Evolutionary conservation across 106 monocot genomes (phyloP).

Genomic region (Triglochin maritima): DNA sequence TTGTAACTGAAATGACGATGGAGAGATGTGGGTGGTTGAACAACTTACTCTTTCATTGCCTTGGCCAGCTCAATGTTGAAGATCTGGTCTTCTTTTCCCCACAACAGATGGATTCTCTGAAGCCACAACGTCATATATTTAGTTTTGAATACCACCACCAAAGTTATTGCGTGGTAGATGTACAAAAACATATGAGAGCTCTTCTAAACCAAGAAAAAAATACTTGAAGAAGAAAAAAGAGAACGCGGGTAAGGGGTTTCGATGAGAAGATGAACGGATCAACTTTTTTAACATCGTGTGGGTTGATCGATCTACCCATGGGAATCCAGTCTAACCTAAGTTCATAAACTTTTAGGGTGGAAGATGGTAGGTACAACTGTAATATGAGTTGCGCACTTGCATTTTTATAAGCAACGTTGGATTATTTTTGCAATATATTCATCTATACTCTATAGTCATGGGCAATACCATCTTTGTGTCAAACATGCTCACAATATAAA

Average conservation of each 20-base stretch:
- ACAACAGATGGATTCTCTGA: slow-evolving; percentile 68
- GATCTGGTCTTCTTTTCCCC: slow-evolving; percentile 86
- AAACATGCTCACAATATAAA: too few relatives aligned
- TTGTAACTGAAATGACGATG: neutral
- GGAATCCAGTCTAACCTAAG: too few relatives aligned
- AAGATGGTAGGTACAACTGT: neutral
- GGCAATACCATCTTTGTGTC: too few relatives aligned
- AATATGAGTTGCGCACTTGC: neutral
- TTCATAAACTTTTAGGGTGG: too few relatives aligned
- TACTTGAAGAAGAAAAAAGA: too few relatives aligned
- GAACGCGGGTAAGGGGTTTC: too few relatives aligned
- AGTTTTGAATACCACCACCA: neutral
- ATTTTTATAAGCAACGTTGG: too few relatives aligned
- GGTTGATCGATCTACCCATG: too few relatives aligned
- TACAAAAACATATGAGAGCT: neutral
- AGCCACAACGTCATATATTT: neutral
- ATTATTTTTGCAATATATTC: too few relatives aligned
- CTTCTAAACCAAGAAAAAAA: neutral
- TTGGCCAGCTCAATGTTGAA: slow-evolving; percentile 67
- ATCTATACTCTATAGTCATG: too few relatives aligned
- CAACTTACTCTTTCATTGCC: slow-evolving; percentile 57
- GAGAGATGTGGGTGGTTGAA: slow-evolving; percentile 3
- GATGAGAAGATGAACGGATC: too few relatives aligned
- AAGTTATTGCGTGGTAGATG: neutral
- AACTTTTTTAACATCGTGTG: too few relatives aligned